phyloP scores from a whole-genome alignment of 2,329 filamentous ascomycete species.

The Sclerotinia borealis region DNA sequence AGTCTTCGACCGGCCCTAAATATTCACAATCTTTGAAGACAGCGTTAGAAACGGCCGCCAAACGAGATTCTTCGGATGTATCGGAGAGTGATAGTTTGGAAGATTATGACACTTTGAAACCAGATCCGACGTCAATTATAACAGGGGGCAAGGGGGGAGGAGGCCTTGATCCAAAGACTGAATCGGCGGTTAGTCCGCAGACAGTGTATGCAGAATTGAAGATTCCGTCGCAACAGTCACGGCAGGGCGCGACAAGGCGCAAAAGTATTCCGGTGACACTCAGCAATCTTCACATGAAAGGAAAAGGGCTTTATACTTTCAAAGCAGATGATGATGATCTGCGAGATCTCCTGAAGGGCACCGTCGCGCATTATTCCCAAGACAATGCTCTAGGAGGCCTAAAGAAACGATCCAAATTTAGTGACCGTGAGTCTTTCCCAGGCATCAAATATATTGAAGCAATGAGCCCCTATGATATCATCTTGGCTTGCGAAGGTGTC shows the following conservation, averaged over 20 bases:
- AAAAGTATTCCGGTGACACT: slow-evolving; percentile 30
- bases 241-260: slow-evolving; percentile 16
- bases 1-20: slow-evolving; percentile 9
- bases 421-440: slow-evolving; percentile 34
- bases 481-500: no score
- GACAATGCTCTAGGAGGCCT: slow-evolving; percentile 22
- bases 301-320: slow-evolving; percentile 27
- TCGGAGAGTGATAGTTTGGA: slow-evolving; percentile 28
- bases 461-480: not conserved
- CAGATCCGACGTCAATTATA: slow-evolving; percentile 25
- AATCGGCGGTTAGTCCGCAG: slow-evolving; percentile 11
- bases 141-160: slow-evolving; percentile 33
- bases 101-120: slow-evolving; percentile 29
- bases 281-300: slow-evolving; percentile 22
- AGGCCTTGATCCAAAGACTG: slow-evolving; percentile 26
- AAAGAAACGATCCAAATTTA: slow-evolving; percentile 33
- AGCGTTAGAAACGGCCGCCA: slow-evolving; percentile 20
- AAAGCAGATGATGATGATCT: slow-evolving; percentile 27
- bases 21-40: slow-evolving; percentile 25
- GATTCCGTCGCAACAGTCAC: slow-evolving; percentile 1
- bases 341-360: slow-evolving; percentile 24
- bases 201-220: slow-evolving; percentile 24
- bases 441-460: not conserved
- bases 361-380: slow-evolving; percentile 24
- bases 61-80: slow-evolving; percentile 15